Evolutionary conservation across 2,329 filamentous ascomycete genomes (phyloP).

Genomic region (Paraphoma chrysanthemicola): DNA sequence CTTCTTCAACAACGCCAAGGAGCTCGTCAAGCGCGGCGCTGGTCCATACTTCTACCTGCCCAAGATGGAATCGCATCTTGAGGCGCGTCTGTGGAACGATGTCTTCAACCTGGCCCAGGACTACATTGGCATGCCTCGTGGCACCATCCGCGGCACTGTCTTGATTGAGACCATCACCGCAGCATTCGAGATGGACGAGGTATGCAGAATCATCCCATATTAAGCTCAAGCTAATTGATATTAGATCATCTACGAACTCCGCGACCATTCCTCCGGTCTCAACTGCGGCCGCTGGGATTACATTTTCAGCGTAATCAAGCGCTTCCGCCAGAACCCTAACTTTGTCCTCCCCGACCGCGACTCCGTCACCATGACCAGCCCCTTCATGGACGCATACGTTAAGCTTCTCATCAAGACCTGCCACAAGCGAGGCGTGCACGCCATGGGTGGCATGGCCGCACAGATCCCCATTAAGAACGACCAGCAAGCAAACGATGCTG

Average conservation of each 20-base stretch:
- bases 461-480: constrained; percentile 99
- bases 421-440: constrained; percentile 95
- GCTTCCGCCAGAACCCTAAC: constrained; percentile 92
- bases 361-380: constrained; percentile 94
- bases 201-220: constrained; percentile 18
- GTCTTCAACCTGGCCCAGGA: constrained; percentile 96
- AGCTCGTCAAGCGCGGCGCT: constrained; percentile 81
- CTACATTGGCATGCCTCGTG: constrained; percentile 85
- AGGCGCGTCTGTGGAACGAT: constrained; percentile 98
- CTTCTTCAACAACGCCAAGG: constrained; percentile 97
- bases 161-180: constrained; percentile 98
- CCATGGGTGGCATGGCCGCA: constrained; percentile 98
- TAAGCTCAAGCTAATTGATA: constrained; percentile 14
- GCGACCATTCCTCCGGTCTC: constrained; percentile 92
- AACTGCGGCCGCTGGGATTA: constrained; percentile 99
- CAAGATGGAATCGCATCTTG: constrained; percentile 97
- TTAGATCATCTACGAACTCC: constrained; percentile 95
- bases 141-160: constrained; percentile 93
- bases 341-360: constrained; percentile 94
- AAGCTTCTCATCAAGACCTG: constrained; percentile 98
- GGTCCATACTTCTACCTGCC: constrained; percentile 98
- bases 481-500: constrained; percentile 85
- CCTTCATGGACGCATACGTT: constrained; percentile 98
- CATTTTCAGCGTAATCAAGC: constrained; percentile 99
- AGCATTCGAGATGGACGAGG: constrained; percentile 98